Evolutionary conservation across 768 basidiomycete genomes (phyloP), one percentile per base, ranked within the genome.

Genomic region (Cyathus striatus): DNA sequence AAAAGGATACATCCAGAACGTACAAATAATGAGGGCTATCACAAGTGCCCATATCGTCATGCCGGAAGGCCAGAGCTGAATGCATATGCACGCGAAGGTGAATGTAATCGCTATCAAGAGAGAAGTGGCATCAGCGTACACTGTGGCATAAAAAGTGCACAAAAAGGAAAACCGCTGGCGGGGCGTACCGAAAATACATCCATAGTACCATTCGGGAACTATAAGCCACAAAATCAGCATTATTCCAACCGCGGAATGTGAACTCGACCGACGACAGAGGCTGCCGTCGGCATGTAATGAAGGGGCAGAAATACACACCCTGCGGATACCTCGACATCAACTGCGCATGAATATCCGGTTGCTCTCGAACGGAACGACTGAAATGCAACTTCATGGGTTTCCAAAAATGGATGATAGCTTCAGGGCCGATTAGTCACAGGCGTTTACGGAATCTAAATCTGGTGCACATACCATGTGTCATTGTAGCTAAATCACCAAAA

Each of bases 1-100:
- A 13, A 25, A 35, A n/a, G 18, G 10, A 3, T n/a, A 37, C 10
- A 37, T 20, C 13, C 18, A 37, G 36, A 43, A 14, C 45, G 64
- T 42, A 70, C 72, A 59, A 50, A 76, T 67, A 20, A 69, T 48
- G 30, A 81, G 56, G 4, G 78, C 73, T 9, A 80, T 60, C 1
- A 81, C 52, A 35, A 83, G 65, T 13, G 79, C 83, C 83, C 83
- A 85, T 25, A 84, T 75, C 4, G 81, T 79, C 69, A 86, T 75
- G 50, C 62, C 68, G 10, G 83, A 76, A n/a, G 77, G 72, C 81
- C 81, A 86, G 12, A 81, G 55, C 55, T 78, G 70, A 23, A 84
- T 76, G 34, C 72, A 75, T 14, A 84, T 50, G 53, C 80, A 69
- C 12, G 78, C 79, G 42, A 85, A 81, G 6, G 76, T 63, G 48